Base-by-base conservation (phyloP, 495 filamentous ascomycete species). In the Neurospora sp. region DNA sequence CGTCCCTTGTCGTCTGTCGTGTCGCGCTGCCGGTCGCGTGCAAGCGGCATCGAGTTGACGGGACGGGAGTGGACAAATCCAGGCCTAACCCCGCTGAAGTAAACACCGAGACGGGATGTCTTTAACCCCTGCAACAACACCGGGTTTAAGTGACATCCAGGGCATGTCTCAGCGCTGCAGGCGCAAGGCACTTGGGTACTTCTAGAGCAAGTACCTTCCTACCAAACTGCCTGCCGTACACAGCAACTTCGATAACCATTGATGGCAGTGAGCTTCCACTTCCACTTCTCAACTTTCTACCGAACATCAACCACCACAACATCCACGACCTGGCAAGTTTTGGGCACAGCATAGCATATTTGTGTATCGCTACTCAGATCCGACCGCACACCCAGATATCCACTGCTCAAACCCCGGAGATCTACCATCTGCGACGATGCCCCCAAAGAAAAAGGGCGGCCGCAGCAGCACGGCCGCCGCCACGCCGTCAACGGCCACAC, bases 401-500 rank as follows among this genome's bases (percentile, higher is more conserved):
- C 8, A 62, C 11, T 31, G 27, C 54, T 62, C 27, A 35, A 62
- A 62, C 0, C 4, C 11, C 12, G 0, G 2, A 66, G 3, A 35
- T 35, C 54, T 5, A 27, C 6, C 54, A 3, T 62, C 54, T 35
- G 31, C 69, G 27, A 42, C 62, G 23, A 96, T 96, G 93, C 90
- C 93, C 48, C 92, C 93, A 11, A 90, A 89, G 75, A 93, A 92
- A 84, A 91, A 88, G 73, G 81, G 76, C 69, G 77, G 75, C 23
- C 84, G 85, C 72, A 78, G 76, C 73, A 79, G 81, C 77, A 79
- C 76, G n/a, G 74, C 77, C 39, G 80, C 73, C n/a, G 80, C 80
- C 31, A 76, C 78, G 1, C 73, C 79, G 16, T 72, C 82, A 23
- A 75, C 81, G 4, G 81, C 82, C 5, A 84, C 86, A 20, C 82